A percentile compares a stretch with the other conserved stretches of the same genome.
These are phyloP conservation scores for Diaporthe sp. DNA, from an alignment of 2,329 filamentous ascomycete species.

Conservation along the genomic window DNA sequence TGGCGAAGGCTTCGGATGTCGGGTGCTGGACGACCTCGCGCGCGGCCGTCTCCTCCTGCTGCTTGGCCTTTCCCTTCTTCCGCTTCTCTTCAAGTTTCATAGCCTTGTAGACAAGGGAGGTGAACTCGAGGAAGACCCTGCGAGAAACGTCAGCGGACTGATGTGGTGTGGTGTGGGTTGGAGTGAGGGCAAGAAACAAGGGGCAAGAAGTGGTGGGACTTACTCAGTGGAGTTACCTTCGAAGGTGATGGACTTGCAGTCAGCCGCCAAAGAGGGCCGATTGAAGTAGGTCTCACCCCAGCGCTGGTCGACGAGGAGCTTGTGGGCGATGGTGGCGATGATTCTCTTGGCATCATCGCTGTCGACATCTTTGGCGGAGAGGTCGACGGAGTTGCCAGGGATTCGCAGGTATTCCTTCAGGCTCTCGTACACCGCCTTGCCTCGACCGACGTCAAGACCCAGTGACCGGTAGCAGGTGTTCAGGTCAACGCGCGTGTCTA, in stretches of 20 bases:
- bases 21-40: background rate
- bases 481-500: background rate
- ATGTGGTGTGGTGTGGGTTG: background rate
- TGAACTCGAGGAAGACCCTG: slow-evolving; percentile 37
- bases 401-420: slow-evolving; percentile 25
- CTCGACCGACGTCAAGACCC: slow-evolving; percentile 33
- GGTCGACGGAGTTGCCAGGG: slow-evolving; percentile 37
- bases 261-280: background rate
- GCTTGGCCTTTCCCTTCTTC: slow-evolving; percentile 23
- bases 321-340: slow-evolving; percentile 31
- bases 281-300: slow-evolving; percentile 34
- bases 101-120: slow-evolving; percentile 37
- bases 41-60: background rate
- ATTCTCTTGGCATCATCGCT: slow-evolving; percentile 14
- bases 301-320: slow-evolving; percentile 13
- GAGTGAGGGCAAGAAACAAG: background rate
- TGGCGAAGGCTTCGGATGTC: background rate
- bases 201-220: background rate
- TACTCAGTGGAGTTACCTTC: slow-evolving; percentile 27
- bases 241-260: slow-evolving; percentile 14
- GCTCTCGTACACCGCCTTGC: background rate
- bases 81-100: slow-evolving; percentile 38
- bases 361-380: background rate
- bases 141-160: slow-evolving; percentile 1
- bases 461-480: slow-evolving; percentile 21